Percentiles rank a stretch among this genome's conserved stretches.
These are phyloP conservation scores for Ascodesmis nigricans DNA, from an alignment of 495 filamentous ascomycete species.

Conservation along the genomic window DNA sequence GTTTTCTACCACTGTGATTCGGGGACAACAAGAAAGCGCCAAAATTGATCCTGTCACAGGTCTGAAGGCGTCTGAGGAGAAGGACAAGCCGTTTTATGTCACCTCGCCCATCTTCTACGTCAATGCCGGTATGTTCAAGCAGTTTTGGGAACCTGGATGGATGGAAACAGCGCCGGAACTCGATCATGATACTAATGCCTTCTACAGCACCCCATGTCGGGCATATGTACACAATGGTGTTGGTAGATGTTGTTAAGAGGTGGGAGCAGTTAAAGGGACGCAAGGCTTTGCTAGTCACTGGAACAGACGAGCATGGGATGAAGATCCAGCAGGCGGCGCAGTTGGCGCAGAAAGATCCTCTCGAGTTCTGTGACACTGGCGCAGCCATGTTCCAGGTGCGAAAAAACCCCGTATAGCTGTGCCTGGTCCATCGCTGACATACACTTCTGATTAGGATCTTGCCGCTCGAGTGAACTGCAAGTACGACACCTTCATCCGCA, in stretches of 20 bases:
- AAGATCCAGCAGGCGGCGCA: constrained; percentile 81
- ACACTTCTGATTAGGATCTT: constrained; percentile 28
- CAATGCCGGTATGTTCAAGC: constrained; percentile 60
- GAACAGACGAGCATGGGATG: constrained; percentile 96
- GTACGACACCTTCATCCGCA: constrained; percentile 75
- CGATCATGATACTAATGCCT: constrained; percentile 10
- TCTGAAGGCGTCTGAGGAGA: constrained; percentile 1
- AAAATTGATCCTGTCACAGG: too few species aligned
- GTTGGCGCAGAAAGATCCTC: constrained; percentile 31
- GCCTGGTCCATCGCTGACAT: constrained; percentile 8
- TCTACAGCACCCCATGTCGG: constrained; percentile 78
- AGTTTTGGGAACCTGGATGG: not conserved
- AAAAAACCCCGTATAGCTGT: not conserved
- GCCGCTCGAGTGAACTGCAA: constrained; percentile 43
- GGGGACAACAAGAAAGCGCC: too few species aligned
- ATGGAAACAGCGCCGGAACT: constrained; percentile 7
- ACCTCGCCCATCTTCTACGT: constrained; percentile 98
- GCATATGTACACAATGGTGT: constrained; percentile 79
- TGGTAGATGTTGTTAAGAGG: constrained; percentile 77
- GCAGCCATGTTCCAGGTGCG: constrained; percentile 36
- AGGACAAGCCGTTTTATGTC: constrained; percentile 76
- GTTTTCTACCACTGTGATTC: too few species aligned
- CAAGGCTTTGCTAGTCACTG: constrained; percentile 56
- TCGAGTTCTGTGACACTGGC: constrained; percentile 36
- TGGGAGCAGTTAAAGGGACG: constrained; percentile 61